Evolutionary conservation across 2,329 filamentous ascomycete species (phyloP), one percentile per base, ranked within the genome.

Genomic region (Clonostachys sp.): DNA sequence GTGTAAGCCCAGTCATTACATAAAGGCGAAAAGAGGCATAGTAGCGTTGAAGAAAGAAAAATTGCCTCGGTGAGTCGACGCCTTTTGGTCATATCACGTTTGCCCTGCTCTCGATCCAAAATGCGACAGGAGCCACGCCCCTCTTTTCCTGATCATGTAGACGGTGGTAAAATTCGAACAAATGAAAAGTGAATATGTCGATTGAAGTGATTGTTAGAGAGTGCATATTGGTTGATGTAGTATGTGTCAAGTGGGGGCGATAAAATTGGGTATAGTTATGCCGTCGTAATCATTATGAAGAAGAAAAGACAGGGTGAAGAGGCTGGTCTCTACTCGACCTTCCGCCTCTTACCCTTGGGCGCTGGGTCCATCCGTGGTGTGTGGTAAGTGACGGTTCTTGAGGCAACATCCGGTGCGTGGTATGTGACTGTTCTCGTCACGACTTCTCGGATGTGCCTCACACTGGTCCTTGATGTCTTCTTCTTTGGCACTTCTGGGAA

Each of bases 361-460:
- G 91, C 90, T 20, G 91, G 89, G 55, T 91, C 88, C 72, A 97
- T 89, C 54, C 85, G 77, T 51, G 83, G 87, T 63, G 89, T 95
- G 24, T 30, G 24, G 68, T 95, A 96, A 40, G 89, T 96, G 50
- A 96, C 89, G 14, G 91, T 96, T 56, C 91, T 81, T n/a, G 91
- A 96, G 45, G 96, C 88, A 5, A 96, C 90, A 65, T 96, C 91
- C 47, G 89, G 78, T 49, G 96, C 90, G 61, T 86, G 78, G 68
- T 95, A 96, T 39, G 89, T 96, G 50, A 96, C 89, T 14, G 91
- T 96, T 56, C 91, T 81, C n/a, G 91, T 96, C 46, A 96, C 88
- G 5, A 96, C 90, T 65, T 96, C 91, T 47, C 89, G 78, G 49
- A 96, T 90, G 61, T 86, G 78, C 50, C 84, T 80, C 48, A 84